Percentiles rank a stretch among this genome's conserved stretches.
phyloP scores from a whole-genome alignment of 2,329 filamentous ascomycete species.

The Canariomyces notabilis region DNA sequence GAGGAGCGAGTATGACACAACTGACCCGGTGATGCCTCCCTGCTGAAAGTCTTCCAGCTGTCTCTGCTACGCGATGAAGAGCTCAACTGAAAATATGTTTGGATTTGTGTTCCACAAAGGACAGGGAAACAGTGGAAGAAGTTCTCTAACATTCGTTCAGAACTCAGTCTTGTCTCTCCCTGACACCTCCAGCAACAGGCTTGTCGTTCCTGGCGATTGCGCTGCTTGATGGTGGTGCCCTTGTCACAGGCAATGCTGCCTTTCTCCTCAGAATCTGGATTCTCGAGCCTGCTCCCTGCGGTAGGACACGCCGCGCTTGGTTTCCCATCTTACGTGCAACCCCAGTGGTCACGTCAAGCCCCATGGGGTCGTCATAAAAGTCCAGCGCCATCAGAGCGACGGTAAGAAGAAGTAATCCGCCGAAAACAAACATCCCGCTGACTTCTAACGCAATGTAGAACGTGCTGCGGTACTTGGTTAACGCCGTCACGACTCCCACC shows the following conservation, averaged over 20 bases:
- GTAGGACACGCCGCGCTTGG: neutral
- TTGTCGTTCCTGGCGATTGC: too few species aligned
- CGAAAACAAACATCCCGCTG: constrained; percentile 32
- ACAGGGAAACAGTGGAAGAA: too few species aligned
- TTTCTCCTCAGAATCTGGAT: constrained; percentile 7
- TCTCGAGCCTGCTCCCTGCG: neutral
- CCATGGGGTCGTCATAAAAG: constrained; percentile 18
- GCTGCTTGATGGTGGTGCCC: too few species aligned
- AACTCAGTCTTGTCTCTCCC: too few species aligned
- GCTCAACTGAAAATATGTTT: too few species aligned
- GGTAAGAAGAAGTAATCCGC: constrained; percentile 13
- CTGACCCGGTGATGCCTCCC: neutral
- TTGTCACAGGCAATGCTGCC: neutral
- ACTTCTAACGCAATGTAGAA: constrained; percentile 37
- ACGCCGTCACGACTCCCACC: constrained; percentile 10
- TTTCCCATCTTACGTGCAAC: constrained; percentile 1
- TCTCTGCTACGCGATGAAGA: too few species aligned
- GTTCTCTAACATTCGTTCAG: too few species aligned
- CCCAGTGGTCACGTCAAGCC: constrained; percentile 9
- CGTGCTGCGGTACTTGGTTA: constrained; percentile 33
- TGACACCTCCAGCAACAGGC: too few species aligned
- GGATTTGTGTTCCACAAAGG: too few species aligned
- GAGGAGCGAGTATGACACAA: constrained; percentile 9
- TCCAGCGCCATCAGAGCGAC: constrained; percentile 17
- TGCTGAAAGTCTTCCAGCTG: too few species aligned